Evolutionary conservation across 2,329 filamentous ascomycete genomes (phyloP).

Genomic region (Colletotrichum spinosum): DNA sequence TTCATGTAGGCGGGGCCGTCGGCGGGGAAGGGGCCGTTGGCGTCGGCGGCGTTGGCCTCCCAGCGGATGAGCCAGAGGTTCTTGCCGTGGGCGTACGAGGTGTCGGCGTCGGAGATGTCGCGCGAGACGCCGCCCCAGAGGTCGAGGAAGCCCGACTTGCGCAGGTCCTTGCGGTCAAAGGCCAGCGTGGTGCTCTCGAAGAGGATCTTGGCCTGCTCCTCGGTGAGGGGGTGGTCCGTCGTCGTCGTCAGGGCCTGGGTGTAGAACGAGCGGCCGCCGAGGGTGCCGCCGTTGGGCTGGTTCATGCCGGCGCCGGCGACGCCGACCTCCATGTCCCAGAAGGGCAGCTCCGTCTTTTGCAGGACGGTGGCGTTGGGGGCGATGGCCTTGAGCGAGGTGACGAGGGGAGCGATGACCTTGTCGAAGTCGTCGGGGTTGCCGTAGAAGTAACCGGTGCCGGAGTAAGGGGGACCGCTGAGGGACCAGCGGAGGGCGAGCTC

Average conservation of each 20-base stretch:
- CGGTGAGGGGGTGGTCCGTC: slow-evolving; percentile 33
- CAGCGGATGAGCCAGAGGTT: slow-evolving; percentile 51
- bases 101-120: slow-evolving; percentile 51
- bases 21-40: slow-evolving; percentile 57
- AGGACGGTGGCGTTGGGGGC: slow-evolving; percentile 22
- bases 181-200: slow-evolving; percentile 27
- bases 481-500: slow-evolving; percentile 37
- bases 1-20: slow-evolving; percentile 59
- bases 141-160: slow-evolving; percentile 37
- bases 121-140: slow-evolving; percentile 38
- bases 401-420: slow-evolving; percentile 23
- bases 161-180: slow-evolving; percentile 36
- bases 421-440: slow-evolving; percentile 34
- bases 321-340: slow-evolving; percentile 38
- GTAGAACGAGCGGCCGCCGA: slow-evolving; percentile 33
- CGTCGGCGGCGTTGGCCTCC: slow-evolving; percentile 46
- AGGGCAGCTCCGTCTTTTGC: slow-evolving; percentile 30
- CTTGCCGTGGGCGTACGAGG: slow-evolving; percentile 53
- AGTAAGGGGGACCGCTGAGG: slow-evolving; percentile 17
- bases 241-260: slow-evolving; percentile 36
- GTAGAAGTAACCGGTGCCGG: slow-evolving; percentile 36
- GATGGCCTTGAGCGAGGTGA: slow-evolving; percentile 23
- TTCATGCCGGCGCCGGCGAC: slow-evolving; percentile 36
- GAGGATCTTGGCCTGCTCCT: slow-evolving; percentile 31
- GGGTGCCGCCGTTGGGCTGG: slow-evolving; percentile 30